Evolutionary conservation across 176 grass and related monocot genomes (phyloP), one percentile per base, ranked within the genome.

Genomic region (Musa itinerans): DNA sequence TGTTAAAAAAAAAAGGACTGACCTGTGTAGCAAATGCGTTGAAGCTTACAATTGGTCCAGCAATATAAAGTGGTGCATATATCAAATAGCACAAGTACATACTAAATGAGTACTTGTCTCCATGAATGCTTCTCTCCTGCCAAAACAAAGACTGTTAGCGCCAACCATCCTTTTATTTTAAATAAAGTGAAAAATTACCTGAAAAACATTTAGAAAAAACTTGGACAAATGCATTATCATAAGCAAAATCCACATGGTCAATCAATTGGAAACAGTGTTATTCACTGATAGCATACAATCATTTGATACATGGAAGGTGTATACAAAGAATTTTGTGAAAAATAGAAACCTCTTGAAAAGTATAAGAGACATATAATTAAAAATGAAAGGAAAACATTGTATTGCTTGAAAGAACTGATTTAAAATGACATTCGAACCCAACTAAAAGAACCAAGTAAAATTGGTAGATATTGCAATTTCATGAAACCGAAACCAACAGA

Each of bases 21-120:
- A 98, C 94, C 90, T 98, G 94, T 73, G 83, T 68, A 76, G 88
- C 86, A 85, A 98, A 98, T 21, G 94, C 90, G 80, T 98, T 98
- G 84, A 89, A 98, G 70, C 90, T 85, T 74, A 93, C 79, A 89
- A 91, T 85, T 80, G 94, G 94, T 62, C 94, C 94, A 69, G 88
- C 88, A 74, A 98, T 98, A 81, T 98, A 98, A 19, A 93, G 86
- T 29, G 94, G 88, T 78, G 90, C 88, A 83, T 93, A 98, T 80
- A 87, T 93, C 84, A 98, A 86, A 68, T 98, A 93, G 73, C 90
- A 98, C 50, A 93, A 81, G 84, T 98, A 93, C 8, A 73, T 91
- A 74, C 78, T 73, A 79, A 91, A 98, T 76, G 88, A 89, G 83
- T 97, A 97, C 68, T 83, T 97, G 50, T 89, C 86, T 72, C 69